Percentiles rank a stretch among this genome's conserved stretches.
These are phyloP conservation scores for Polyporus arcularius DNA, from an alignment of 768 basidiomycete genomes.

Conservation along the genomic window DNA sequence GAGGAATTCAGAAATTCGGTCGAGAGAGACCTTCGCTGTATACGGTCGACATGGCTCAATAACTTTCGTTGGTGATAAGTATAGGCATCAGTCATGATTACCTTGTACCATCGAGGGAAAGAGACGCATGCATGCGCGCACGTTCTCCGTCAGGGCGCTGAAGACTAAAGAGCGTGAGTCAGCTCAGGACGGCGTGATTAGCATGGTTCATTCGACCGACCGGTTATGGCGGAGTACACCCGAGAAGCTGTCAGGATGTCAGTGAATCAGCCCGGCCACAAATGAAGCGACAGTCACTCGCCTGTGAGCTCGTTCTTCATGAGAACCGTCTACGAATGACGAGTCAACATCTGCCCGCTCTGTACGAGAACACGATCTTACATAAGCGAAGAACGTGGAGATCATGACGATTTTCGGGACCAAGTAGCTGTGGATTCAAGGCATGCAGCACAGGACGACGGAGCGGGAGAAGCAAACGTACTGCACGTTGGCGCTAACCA, in stretches of 20 bases:
- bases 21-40: conserved; percentile 61
- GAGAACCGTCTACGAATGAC: conserved; percentile 32
- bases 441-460: conserved; percentile 32
- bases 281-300: neutral
- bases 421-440: conserved; percentile 44
- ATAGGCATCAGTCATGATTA: conserved; percentile 48
- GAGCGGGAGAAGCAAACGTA: conserved; percentile 26
- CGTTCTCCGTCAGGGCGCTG: neutral
- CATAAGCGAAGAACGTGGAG: conserved; percentile 60
- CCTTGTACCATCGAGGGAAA: conserved; percentile 51
- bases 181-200: neutral
- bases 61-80: conserved; percentile 30
- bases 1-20: conserved; percentile 55
- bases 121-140: neutral
- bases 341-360: neutral
- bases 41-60: conserved; percentile 29
- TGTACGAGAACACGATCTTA: conserved; percentile 31
- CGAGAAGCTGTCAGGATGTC: conserved; percentile 26
- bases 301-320: conserved; percentile 39
- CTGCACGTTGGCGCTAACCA: conserved; percentile 47
- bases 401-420: conserved; percentile 68
- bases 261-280: no score
- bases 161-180: neutral
- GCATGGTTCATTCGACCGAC: conserved; percentile 11
- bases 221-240: conserved; percentile 40